phyloP scores from a whole-genome alignment of 1,284 basidiomycete genomes.

The Leccinum subrobustum region DNA sequence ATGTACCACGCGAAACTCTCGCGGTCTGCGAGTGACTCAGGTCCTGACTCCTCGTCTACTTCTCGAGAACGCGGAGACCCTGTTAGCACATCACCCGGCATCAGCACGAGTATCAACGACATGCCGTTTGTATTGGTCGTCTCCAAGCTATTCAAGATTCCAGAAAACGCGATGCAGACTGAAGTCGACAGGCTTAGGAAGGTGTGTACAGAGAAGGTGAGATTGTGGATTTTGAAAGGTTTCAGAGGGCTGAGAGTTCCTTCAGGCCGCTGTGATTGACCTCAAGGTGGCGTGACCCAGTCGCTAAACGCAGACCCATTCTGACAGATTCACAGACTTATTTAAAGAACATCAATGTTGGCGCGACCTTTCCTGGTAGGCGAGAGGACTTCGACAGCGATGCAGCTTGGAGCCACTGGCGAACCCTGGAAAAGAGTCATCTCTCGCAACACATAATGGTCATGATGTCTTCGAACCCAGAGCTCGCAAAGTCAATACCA shows the following conservation, averaged over 20 bases:
- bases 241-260: constrained; percentile 13
- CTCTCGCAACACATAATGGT: constrained; percentile 87
- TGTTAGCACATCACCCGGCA: constrained; percentile 40
- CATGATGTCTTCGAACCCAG: constrained; percentile 87
- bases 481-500: constrained; percentile 78
- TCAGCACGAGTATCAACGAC: constrained; percentile 56
- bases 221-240: constrained; percentile 13
- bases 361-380: constrained; percentile 80
- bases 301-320: not conserved
- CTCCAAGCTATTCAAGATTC: constrained; percentile 73
- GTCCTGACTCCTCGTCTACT: constrained; percentile 62
- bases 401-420: constrained; percentile 84
- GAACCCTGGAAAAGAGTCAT: constrained; percentile 78
- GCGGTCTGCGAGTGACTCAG: constrained; percentile 60
- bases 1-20: constrained; percentile 81
- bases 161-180: constrained; percentile 63
- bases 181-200: constrained; percentile 73
- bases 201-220: constrained; percentile 79
- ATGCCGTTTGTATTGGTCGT: constrained; percentile 78
- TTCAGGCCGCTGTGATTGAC: constrained; percentile 78
- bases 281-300: constrained; percentile 58
- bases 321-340: constrained; percentile 53
- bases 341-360: constrained; percentile 88
- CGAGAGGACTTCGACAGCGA: constrained; percentile 84
- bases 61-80: constrained; percentile 56